Conservation (phyloP, 306 rosid species). For the Canavalia ensiformis region DNA sequence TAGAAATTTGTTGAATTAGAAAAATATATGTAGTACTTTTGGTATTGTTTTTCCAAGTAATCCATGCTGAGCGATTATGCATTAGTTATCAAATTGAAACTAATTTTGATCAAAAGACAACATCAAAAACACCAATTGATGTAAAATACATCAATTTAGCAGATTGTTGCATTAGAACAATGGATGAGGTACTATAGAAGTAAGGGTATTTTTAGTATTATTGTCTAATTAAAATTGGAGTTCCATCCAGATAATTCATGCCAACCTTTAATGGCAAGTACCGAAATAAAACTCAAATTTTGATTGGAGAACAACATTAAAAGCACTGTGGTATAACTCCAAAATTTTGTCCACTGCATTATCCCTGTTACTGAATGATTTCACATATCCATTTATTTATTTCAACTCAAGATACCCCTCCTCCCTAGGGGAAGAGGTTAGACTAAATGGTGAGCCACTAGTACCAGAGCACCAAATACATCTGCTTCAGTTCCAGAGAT, state of each 20-base stretch:
- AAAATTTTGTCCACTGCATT: neutral
- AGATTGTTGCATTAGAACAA: neutral
- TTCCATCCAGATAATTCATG: neutral
- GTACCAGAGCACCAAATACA: constrained; percentile 26
- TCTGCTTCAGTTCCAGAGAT: constrained; percentile 38
- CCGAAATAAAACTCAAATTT: neutral
- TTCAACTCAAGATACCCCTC: constrained; percentile 23
- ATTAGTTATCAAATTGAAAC: too few relatives aligned
- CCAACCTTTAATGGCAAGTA: neutral
- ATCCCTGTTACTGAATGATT: constrained; percentile 25
- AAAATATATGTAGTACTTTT: too few relatives aligned
- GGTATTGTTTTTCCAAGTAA: too few relatives aligned
- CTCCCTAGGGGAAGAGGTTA: neutral
- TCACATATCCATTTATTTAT: constrained; percentile 6
- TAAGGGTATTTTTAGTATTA: neutral
- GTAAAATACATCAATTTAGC: constrained; percentile 20
- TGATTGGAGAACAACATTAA: neutral
- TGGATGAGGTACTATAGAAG: neutral
- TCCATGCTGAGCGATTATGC: too few relatives aligned
- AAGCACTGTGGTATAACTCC: neutral
- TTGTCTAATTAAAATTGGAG: neutral
- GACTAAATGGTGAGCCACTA: constrained; percentile 38
- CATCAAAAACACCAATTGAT: neutral
- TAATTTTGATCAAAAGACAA: too few relatives aligned
- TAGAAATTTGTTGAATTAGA: too few relatives aligned